Evolutionary conservation across 257 asterid genomes (phyloP).

Genomic region (Nicotiana otophora): DNA sequence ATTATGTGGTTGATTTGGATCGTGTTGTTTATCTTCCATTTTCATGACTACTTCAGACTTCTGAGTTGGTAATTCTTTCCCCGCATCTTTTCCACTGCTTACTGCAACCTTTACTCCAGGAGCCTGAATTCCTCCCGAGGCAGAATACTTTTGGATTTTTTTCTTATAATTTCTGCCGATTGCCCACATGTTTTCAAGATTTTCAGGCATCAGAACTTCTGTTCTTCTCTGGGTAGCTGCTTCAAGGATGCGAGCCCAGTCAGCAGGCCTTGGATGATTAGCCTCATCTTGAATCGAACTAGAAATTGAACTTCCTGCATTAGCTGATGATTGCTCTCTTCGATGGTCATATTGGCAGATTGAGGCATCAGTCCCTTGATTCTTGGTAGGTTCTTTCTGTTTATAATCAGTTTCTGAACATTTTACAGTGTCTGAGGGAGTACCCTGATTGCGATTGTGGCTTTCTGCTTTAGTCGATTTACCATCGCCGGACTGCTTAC

Average conservation of each 20-base stretch:
- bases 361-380: slow-evolving; percentile 36
- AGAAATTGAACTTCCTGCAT: slow-evolving; percentile 30
- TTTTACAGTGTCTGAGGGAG: slow-evolving; percentile 33
- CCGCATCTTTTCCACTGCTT: slow-evolving; percentile 26
- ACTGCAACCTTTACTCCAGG: slow-evolving; percentile 24
- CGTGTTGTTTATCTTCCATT: slow-evolving; percentile 38
- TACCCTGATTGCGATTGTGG: slow-evolving; percentile 30
- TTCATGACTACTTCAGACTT: slow-evolving; percentile 28
- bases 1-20: slow-evolving; percentile 36
- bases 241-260: slow-evolving; percentile 87
- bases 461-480: slow-evolving; percentile 35
- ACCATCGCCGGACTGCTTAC: slow-evolving; percentile 31
- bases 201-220: slow-evolving; percentile 97
- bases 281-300: slow-evolving; percentile 38
- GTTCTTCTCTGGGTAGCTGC: slow-evolving; percentile 98
- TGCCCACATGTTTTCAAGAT: slow-evolving; percentile 98
- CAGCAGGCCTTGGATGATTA: slow-evolving; percentile 50
- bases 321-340: slow-evolving; percentile 30
- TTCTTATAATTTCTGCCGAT: slow-evolving; percentile 93
- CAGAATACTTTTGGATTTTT: slow-evolving; percentile 52
- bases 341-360: slow-evolving; percentile 35
- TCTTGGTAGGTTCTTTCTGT: slow-evolving; percentile 24
- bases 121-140: slow-evolving; percentile 34
- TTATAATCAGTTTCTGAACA: slow-evolving; percentile 36
- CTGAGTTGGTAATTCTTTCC: slow-evolving; percentile 26